Percentiles rank a stretch among this genome's conserved stretches.
Conservation (phyloP, 352 stramenopile genomes). For the Pythium rhizo-oryzae region DNA sequence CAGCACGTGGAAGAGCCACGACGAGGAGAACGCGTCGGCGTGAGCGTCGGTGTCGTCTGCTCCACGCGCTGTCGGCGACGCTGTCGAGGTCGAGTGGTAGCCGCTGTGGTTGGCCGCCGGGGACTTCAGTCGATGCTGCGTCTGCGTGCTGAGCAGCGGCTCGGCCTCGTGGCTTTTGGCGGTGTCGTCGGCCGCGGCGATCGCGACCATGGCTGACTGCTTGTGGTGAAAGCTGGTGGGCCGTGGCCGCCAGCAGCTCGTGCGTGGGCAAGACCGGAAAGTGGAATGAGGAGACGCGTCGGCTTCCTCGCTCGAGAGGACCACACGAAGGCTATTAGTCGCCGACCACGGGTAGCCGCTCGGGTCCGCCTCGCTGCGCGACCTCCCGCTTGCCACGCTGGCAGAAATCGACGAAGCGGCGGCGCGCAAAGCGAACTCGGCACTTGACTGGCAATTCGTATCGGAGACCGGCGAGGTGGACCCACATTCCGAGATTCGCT, state of each 20-base stretch:
- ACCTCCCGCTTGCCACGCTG: conserved; percentile 7
- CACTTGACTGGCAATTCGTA: background rate
- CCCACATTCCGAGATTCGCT: conserved; percentile 15
- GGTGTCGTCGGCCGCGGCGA: conserved; percentile 7
- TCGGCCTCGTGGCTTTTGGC: conserved; percentile 3
- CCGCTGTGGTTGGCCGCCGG: background rate
- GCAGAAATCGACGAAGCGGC: background rate
- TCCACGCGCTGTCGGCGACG: background rate
- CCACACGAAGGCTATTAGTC: background rate
- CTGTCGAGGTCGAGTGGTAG: background rate
- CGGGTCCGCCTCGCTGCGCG: too few species aligned
- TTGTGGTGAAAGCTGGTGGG: too few species aligned
- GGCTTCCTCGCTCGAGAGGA: background rate
- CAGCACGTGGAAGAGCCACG: conserved; percentile 14
- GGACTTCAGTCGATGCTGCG: background rate
- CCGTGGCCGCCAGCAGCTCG: too few species aligned
- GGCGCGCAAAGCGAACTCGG: background rate
- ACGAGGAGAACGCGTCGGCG: conserved; percentile 1
- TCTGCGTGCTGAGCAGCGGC: background rate
- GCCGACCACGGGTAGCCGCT: background rate
- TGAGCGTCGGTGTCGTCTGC: background rate
- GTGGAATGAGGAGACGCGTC: background rate
- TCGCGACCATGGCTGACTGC: conserved; percentile 13
- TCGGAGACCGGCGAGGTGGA: background rate
- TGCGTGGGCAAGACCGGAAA: background rate